Evolutionary conservation across 345 rosid species (phyloP).

Genomic region (Cardiospermum halicacabum): DNA sequence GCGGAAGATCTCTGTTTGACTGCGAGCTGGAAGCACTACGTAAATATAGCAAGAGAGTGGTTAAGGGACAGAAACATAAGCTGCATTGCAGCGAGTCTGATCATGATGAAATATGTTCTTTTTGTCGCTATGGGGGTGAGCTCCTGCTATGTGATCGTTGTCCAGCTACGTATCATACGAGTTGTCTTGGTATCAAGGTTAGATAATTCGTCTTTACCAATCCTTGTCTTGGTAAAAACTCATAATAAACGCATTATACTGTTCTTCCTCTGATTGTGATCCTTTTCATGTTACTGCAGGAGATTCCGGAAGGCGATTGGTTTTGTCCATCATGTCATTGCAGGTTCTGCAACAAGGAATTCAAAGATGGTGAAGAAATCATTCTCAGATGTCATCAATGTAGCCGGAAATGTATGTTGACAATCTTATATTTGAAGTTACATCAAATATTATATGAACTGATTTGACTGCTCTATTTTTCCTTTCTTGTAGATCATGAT

Average conservation of each 20-base stretch:
- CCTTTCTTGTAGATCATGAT: conserved; percentile 50
- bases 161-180: conserved; percentile 77
- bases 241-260: neutral
- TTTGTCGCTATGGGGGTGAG: conserved; percentile 81
- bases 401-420: conserved; percentile 52
- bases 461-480: conserved; percentile 17
- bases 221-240: neutral
- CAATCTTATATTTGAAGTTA: conserved; percentile 10
- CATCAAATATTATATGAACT: conserved; percentile 4
- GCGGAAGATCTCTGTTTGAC: conserved; percentile 76
- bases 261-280: neutral
- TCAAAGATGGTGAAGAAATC: conserved; percentile 23
- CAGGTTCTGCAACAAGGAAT: conserved; percentile 40
- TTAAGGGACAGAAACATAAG: conserved; percentile 15
- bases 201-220: conserved; percentile 11
- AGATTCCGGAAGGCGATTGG: conserved; percentile 81
- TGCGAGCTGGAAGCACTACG: conserved; percentile 40
- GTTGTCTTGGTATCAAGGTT: conserved; percentile 72
- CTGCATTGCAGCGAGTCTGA: conserved; percentile 30
- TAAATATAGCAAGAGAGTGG: conserved; percentile 22
- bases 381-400: conserved; percentile 58
- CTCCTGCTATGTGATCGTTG: conserved; percentile 72
- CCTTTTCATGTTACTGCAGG: conserved; percentile 30
- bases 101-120: conserved; percentile 60
- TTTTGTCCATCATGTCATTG: conserved; percentile 87